Conservation (phyloP, 208 protist species). For the Crithidia bombi region DNA sequence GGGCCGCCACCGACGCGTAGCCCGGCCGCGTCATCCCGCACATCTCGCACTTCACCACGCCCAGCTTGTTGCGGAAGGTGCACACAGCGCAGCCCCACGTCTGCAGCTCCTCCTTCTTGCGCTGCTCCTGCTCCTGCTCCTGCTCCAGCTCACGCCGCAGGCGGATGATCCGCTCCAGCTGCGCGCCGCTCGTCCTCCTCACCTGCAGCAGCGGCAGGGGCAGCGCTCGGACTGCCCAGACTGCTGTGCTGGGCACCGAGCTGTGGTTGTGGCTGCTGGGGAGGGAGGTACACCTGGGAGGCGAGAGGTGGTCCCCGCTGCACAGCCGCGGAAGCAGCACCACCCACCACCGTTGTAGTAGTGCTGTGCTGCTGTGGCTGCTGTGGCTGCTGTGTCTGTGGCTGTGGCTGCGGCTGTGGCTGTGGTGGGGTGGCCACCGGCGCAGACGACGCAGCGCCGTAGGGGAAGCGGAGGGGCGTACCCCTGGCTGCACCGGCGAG, state of each 20-base stretch:
- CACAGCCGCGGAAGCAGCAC: not conserved
- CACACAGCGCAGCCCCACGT: constrained; percentile 81
- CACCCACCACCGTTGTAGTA: constrained; percentile 6
- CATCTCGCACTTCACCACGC: constrained; percentile 61
- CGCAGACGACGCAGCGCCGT: too few species aligned
- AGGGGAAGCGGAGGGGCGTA: too few species aligned
- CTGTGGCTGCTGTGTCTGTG: not conserved
- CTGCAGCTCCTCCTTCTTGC: constrained; percentile 64
- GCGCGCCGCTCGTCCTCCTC: constrained; percentile 78
- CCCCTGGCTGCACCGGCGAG: not conserved
- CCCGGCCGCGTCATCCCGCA: constrained; percentile 60
- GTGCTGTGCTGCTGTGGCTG: constrained; percentile 3
- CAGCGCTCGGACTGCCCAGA: not conserved
- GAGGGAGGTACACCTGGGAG: not conserved
- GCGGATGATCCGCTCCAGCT: constrained; percentile 85
- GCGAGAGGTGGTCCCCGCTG: not conserved
- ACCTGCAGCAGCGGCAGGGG: constrained; percentile 1
- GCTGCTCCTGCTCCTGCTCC: constrained; percentile 75
- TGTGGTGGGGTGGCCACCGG: too few species aligned
- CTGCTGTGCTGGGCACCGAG: not conserved
- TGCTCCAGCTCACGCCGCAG: constrained; percentile 79
- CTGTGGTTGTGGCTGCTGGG: not conserved
- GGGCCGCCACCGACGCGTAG: too few species aligned
- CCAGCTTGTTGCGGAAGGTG: constrained; percentile 78
- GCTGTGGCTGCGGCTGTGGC: not conserved